Evolutionary conservation across 164 flowering plant genomes (phyloP), one percentile per base, ranked within the genome.

Genomic region (Cinnamomum chago): DNA sequence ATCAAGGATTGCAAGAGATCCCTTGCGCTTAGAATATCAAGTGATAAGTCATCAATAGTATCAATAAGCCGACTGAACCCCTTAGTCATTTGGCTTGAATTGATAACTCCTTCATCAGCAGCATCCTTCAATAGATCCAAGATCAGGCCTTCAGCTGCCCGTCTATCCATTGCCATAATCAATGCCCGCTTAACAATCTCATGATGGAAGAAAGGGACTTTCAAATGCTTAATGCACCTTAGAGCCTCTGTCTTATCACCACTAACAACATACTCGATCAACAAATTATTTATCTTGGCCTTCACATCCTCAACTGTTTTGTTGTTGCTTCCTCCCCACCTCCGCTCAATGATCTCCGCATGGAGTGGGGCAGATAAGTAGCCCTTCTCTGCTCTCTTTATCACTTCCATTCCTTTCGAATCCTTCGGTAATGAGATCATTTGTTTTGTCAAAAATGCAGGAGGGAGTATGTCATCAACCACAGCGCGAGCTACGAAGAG

Each of bases 381-480:
- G 60, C 89, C 80, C 79, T 90, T 91, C 74, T 93, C 88, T 20
- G 98, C 92, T 73, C 85, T 81, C 74, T 60, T 81, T 40, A 93
- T 64, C 10, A 88, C 94, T 68, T 89, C 85, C 40, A 80, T 67
- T 12, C 94, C 96, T 76, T 88, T 90, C 1, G 93, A 88, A 6
- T 80, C 86, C 24, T 81, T 67, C 0, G 86, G 77, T 25, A 91
- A 71, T 13, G 71, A 72, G 18, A 60, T 76, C 77, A 79, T 79
- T 28, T 84, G 83, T 79, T 83, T 90, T 9, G 83, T 87, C 80
- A 91, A 75, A 79, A 93, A 93, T 27, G 87, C 87, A 58, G 96
- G 97, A 24, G 98, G 95, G 40, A 93, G 91, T 25, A 91, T 92
- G 79, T 93, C 96, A 81, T 93, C 95, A 65, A 93, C 91, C 75